Base-by-base conservation (phyloP, 345 rosid species). In the Anacardium occidentale region DNA sequence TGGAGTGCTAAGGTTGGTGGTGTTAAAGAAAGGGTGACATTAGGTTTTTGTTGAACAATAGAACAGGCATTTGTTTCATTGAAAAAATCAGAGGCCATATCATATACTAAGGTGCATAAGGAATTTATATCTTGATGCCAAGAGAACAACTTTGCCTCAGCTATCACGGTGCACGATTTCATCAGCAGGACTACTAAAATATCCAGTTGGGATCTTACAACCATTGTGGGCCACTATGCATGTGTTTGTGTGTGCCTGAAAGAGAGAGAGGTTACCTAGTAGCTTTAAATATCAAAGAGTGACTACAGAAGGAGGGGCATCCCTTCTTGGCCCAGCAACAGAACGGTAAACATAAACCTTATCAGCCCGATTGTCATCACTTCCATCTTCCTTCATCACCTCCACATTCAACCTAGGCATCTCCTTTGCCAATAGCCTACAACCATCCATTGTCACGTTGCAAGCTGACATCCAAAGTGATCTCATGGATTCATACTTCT, bases 391-490 rank as follows among this genome's bases (percentile, higher is more conserved):
- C 77, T 85, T 82, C 86, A 89, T 89, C 25, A 89, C 90, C 80
- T 89, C 93, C 26, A 89, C 93, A 26, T 89, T 89, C 81, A 89
- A 75, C 77, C 91, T 78, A 21, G 93, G 93, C 91, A 82, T 86
- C 83, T 83, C 63, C 76, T 72, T 80, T 1, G 93, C 93, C 84
- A 89, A 72, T 22, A 45, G 61, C 73, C 74, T 75, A 73, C 93
- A 89, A 22, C 80, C 93, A 77, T 76, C 78, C 83, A 89, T 85
- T 24, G 93, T 87, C 74, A 89, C 81, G 62, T 86, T 83, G 78
- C 93, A 89, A 42, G 91, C 82, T 22, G 93, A 89, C 91, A 89
- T 87, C 93, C 93, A 89, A 66, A 89, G 89, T 5, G 91, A 89
- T 80, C 91, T 85, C 93, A 89, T 89, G 5, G 91, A 85, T 75